phyloP scores from a whole-genome alignment of 495 filamentous ascomycete species.

The Talaromyces proteolyticus region DNA sequence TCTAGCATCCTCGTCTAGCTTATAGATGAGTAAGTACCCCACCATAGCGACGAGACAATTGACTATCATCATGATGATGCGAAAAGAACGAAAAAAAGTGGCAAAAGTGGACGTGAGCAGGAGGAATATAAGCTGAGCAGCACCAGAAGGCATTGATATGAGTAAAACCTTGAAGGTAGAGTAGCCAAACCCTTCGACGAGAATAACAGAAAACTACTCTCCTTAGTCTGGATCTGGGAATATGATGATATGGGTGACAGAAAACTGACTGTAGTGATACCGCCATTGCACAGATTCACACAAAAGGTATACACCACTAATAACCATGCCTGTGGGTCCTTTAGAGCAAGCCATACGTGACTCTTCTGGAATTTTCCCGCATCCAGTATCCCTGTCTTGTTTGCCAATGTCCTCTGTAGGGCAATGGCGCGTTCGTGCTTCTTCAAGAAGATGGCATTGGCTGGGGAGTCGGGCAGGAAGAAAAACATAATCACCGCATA shows the following conservation, averaged over 20 bases:
- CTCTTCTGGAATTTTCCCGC: slow-evolving; percentile 50
- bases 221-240: slow-evolving; percentile 11
- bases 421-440: slow-evolving; percentile 44
- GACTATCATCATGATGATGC: slow-evolving; percentile 27
- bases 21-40: slow-evolving; percentile 54
- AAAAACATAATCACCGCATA: slow-evolving; percentile 32
- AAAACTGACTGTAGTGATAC: slow-evolving; percentile 34
- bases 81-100: slow-evolving; percentile 21
- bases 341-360: slow-evolving; percentile 46
- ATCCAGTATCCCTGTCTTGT: slow-evolving; percentile 53
- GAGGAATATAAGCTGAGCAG: slow-evolving; percentile 30
- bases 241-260: background rate
- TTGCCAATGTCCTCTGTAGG: slow-evolving; percentile 50
- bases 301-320: slow-evolving; percentile 31
- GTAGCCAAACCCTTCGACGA: slow-evolving; percentile 36
- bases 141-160: slow-evolving; percentile 34
- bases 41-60: slow-evolving; percentile 33
- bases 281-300: slow-evolving; percentile 40
- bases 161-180: slow-evolving; percentile 27
- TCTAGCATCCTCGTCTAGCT: slow-evolving; percentile 44
- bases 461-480: slow-evolving; percentile 44
- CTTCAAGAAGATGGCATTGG: slow-evolving; percentile 38
- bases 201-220: slow-evolving; percentile 30
- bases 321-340: slow-evolving; percentile 46
- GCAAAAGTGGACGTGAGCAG: slow-evolving; percentile 22